Percentiles rank a stretch among this genome's conserved stretches.
These are phyloP conservation scores for Macrocybe gigantea DNA, from an alignment of 768 basidiomycete species.

Conservation along the genomic window DNA sequence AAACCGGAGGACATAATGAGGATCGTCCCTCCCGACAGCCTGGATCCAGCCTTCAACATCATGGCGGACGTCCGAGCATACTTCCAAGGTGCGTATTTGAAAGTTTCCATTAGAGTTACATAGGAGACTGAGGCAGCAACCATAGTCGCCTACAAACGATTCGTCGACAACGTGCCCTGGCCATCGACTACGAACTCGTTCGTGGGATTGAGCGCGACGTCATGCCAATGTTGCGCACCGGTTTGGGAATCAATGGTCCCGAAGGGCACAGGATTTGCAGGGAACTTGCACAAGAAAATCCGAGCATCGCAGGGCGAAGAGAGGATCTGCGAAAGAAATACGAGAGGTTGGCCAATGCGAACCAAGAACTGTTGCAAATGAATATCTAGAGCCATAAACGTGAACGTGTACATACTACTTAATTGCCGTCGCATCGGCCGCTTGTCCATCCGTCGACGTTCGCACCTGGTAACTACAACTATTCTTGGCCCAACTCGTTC, in stretches of 20 bases:
- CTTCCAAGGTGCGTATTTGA: conserved; percentile 56
- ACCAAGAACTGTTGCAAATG: conserved; percentile 29
- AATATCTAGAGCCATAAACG: conserved; percentile 2
- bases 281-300: conserved; percentile 47
- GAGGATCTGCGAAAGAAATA: conserved; percentile 45
- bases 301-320: conserved; percentile 34
- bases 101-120: neutral
- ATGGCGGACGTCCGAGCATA: conserved; percentile 73
- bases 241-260: conserved; percentile 45
- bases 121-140: neutral
- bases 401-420: no score
- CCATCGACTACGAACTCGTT: conserved; percentile 52
- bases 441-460: no score
- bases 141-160: conserved; percentile 55
- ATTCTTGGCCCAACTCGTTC: no score
- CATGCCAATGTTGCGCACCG: conserved; percentile 35
- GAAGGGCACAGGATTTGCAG: conserved; percentile 42
- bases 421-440: no score
- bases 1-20: conserved; percentile 39
- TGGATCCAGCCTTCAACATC: conserved; percentile 52
- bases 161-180: conserved; percentile 52
- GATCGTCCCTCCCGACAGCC: conserved; percentile 43
- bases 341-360: conserved; percentile 42
- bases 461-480: no score
- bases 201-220: conserved; percentile 44